Conservation (phyloP, 2,329 filamentous ascomycete genomes). For the Endocalyx cinctus region DNA sequence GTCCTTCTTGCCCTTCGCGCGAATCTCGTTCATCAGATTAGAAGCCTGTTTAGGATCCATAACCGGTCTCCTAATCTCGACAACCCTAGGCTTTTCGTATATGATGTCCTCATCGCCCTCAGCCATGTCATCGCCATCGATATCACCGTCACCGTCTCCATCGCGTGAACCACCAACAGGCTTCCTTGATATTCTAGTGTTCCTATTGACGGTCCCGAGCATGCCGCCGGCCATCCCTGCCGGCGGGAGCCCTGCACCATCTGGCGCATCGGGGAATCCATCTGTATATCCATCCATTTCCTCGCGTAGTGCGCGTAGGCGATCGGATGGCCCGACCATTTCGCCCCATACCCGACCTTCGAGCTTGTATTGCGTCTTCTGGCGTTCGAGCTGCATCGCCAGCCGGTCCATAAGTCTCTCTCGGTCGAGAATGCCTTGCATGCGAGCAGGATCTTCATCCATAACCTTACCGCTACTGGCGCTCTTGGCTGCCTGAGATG, state of each 20-base stretch:
- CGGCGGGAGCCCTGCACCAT: constrained; percentile 47
- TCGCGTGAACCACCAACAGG: constrained; percentile 38
- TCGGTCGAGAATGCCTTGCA: constrained; percentile 90
- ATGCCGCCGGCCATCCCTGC: constrained; percentile 67
- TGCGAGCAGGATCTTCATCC: constrained; percentile 66
- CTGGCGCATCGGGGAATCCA: constrained; percentile 32
- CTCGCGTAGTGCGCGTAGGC: constrained; percentile 84
- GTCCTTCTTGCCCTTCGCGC: constrained; percentile 67
- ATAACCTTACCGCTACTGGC: constrained; percentile 47
- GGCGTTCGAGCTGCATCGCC: constrained; percentile 90
- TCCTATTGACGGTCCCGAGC: constrained; percentile 66
- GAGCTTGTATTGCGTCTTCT: constrained; percentile 96
- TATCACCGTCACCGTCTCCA: constrained; percentile 20
- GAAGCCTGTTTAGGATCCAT: constrained; percentile 60
- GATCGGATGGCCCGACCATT: constrained; percentile 78
- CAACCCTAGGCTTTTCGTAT: constrained; percentile 73
- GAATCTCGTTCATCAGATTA: constrained; percentile 66
- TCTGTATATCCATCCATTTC: constrained; percentile 72
- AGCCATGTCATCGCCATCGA: constrained; percentile 34
- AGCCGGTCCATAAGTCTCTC: constrained; percentile 89
- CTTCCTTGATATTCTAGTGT: constrained; percentile 52
- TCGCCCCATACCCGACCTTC: constrained; percentile 91
- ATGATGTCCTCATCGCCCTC: constrained; percentile 58
- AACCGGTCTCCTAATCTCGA: constrained; percentile 71
- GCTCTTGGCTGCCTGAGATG: constrained; percentile 67